A percentile compares a stretch with the other conserved stretches of the same genome.
phyloP scores from a whole-genome alignment of 495 filamentous ascomycete genomes.

The Apiosordaria backusii region DNA sequence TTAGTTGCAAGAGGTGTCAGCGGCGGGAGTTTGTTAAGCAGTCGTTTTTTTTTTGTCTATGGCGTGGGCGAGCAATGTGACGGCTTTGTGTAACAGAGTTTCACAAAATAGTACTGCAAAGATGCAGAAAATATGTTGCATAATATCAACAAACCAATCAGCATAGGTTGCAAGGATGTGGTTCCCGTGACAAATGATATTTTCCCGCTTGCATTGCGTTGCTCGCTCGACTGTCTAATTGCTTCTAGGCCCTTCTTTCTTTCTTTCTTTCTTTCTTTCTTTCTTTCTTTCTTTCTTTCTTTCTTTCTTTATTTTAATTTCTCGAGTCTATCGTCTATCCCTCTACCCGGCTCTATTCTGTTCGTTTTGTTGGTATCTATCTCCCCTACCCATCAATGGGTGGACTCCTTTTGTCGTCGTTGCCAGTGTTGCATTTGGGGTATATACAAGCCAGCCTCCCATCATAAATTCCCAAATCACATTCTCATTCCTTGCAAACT shows the following conservation, averaged over 20 bases:
- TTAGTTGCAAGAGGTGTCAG: too few relatives aligned
- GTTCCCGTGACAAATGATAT: neutral
- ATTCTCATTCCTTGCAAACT: neutral
- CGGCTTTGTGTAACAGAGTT: too few relatives aligned
- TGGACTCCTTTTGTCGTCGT: neutral
- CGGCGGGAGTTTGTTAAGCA: too few relatives aligned
- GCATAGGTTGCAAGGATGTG: neutral
- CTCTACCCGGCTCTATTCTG: neutral
- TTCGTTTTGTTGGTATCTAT: neutral
- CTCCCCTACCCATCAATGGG: neutral
- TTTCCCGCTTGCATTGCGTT: neutral
- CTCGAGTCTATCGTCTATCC: neutral
- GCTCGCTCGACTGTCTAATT: neutral
- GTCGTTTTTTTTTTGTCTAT: too few relatives aligned
- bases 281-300: neutral
- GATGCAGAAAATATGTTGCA: too few relatives aligned
- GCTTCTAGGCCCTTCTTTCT: neutral
- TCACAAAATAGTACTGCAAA: too few relatives aligned
- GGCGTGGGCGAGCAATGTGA: too few relatives aligned
- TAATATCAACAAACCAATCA: too few relatives aligned
- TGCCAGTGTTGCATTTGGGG: neutral
- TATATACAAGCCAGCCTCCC: neutral
- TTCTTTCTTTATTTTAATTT: too few relatives aligned
- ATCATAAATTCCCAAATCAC: neutral
- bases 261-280: neutral